A percentile compares a stretch with the other conserved stretches of the same genome.
Conservation (phyloP, 495 filamentous ascomycete genomes). For the Penicillium crystallinum region DNA sequence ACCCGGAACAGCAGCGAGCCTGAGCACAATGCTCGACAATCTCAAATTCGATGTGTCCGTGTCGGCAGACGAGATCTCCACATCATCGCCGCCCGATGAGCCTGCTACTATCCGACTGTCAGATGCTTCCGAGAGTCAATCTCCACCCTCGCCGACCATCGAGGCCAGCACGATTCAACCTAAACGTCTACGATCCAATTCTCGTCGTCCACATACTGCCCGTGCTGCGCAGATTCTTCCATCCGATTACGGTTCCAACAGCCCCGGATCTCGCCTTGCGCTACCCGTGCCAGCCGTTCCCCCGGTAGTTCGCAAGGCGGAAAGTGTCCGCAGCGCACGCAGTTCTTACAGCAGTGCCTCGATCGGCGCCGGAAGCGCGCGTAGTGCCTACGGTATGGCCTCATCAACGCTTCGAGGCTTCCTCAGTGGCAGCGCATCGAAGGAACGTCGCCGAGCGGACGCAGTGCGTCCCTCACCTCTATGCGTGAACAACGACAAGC, state of each 20-base stretch:
- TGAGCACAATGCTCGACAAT: slow-evolving; percentile 38
- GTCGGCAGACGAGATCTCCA: slow-evolving; percentile 28
- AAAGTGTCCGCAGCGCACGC: slow-evolving; percentile 38
- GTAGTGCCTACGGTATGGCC: slow-evolving; percentile 38
- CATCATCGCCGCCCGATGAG: slow-evolving; percentile 16
- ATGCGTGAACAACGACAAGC: slow-evolving; percentile 30
- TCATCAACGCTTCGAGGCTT: slow-evolving; percentile 40
- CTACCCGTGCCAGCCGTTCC: slow-evolving; percentile 36
- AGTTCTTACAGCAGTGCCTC: slow-evolving; percentile 38
- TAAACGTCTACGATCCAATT: slow-evolving; percentile 8
- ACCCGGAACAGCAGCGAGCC: slow-evolving; percentile 34
- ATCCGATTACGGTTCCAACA: slow-evolving; percentile 22
- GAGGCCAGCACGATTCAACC: not conserved
- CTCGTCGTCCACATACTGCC: slow-evolving; percentile 25
- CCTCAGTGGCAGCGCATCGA: slow-evolving; percentile 27
- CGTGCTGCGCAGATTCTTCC: slow-evolving; percentile 19
- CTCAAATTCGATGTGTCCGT: slow-evolving; percentile 38
- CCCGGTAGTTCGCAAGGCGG: slow-evolving; percentile 25
- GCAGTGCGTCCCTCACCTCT: slow-evolving; percentile 26
- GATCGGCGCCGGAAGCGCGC: slow-evolving; percentile 35
- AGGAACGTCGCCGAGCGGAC: slow-evolving; percentile 31
- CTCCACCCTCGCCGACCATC: not conserved
- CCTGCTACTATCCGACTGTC: slow-evolving; percentile 2
- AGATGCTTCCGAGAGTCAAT: not conserved
- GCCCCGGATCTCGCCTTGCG: slow-evolving; percentile 27